Percentiles rank a stretch among this genome's conserved stretches.
Evolutionary conservation across 805 yeast genomes (phyloP).

Genomic region (Lipomyces starkeyi): DNA sequence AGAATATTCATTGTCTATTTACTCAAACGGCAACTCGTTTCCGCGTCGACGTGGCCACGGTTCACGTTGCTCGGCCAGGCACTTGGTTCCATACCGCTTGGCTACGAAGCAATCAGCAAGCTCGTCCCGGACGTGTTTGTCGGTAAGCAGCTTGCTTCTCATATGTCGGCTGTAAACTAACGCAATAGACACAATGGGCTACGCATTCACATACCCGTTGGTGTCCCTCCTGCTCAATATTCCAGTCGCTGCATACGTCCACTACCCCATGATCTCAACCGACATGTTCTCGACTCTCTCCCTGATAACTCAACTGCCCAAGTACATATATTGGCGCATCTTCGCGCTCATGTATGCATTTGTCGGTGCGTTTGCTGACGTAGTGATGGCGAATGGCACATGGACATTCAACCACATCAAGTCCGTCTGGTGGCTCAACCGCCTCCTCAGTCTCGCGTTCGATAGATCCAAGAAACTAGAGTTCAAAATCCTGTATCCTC

Average conservation of each 20-base stretch:
- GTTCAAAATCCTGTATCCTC: constrained; percentile 75
- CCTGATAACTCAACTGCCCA: constrained; percentile 47
- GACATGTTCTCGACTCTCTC: constrained; percentile 79
- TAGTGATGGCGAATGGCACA: constrained; percentile 79
- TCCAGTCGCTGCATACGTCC: constrained; percentile 89
- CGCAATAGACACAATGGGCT: constrained; percentile 78
- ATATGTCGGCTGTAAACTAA: not conserved
- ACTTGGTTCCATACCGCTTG: constrained; percentile 71
- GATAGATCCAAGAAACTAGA: constrained; percentile 43
- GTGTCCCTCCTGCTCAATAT: constrained; percentile 61
- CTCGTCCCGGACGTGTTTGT: constrained; percentile 87
- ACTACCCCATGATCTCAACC: constrained; percentile 86
- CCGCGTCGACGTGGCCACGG: constrained; percentile 72
- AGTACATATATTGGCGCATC: constrained; percentile 71
- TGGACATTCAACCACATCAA: constrained; percentile 87
- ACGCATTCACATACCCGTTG: constrained; percentile 82
- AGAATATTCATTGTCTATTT: constrained; percentile 70
- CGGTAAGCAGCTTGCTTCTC: constrained; percentile 46
- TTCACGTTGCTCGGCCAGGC: constrained; percentile 90
- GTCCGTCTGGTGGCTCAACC: constrained; percentile 60
- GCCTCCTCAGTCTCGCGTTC: constrained; percentile 14
- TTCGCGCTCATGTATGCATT: constrained; percentile 68
- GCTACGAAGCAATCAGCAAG: constrained; percentile 69
- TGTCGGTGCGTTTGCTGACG: constrained; percentile 69
- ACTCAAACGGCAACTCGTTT: constrained; percentile 63